Evolutionary conservation across 352 stramenopile genomes (phyloP), one percentile per base, ranked within the genome.

Genomic region (Phytophthora sansomeana): DNA sequence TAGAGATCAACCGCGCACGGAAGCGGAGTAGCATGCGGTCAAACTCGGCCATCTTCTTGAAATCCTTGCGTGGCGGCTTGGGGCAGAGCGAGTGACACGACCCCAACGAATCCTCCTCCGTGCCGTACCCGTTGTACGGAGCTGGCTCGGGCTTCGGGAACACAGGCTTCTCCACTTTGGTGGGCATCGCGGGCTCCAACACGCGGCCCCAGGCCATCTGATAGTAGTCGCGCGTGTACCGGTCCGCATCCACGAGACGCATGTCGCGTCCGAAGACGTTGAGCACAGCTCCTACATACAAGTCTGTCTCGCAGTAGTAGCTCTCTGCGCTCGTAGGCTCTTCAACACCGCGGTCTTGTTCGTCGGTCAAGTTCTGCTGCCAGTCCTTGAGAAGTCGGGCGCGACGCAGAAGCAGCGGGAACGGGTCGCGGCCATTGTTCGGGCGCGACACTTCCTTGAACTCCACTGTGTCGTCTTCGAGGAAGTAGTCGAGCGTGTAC

Each of bases 381-480:
- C 80, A 90, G 56, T 90, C 60, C 60, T 92, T 92, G 47, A 91
- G 72, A 21, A 94, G 62, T 8, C 79, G 80, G 19, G 51, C 71
- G 47, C 88, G 85, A 29, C 78, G 84, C 26, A 96, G 74, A 28
- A 96, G 73, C 32, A 90, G 57, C n/a, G 83, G 81, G 71, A 94
- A 96, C 69, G 75, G 82, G 44, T 96, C 87, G 28, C 87, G 75
- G 1, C 90, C 90, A 21, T 90, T 95, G 60, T 97, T 97, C 11
- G 74, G 68, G 36, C 78, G 77, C n/a, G 78, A 69, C 5, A 92
- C 74, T 67, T 97, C 91, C 41, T 92, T 92, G 71, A 97, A 90
- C 68, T 97, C 88, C 57, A 97, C 77, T 53, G 88, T 96, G 67
- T 96, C 87, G 56, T 97, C 92, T 65, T 90, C 85, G 13, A 97